Conservation (phyloP, 768 basidiomycete species). For the Agrocybe praecox region DNA sequence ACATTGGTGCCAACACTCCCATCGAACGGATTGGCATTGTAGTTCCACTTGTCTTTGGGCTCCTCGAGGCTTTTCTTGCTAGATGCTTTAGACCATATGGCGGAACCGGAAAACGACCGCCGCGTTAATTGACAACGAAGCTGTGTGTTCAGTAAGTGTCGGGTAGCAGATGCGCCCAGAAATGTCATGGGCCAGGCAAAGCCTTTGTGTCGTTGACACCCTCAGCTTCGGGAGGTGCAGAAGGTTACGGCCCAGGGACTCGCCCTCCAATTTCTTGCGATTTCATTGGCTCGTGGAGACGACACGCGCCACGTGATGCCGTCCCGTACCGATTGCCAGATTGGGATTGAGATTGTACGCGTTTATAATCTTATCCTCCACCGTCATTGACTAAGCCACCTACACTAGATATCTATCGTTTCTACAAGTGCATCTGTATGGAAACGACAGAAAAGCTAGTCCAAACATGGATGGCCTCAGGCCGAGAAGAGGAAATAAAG, state of each 20-base stretch:
- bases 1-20: constrained; percentile 46
- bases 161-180: constrained; percentile 31
- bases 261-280: neutral
- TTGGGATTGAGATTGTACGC: neutral
- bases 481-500: constrained; percentile 59
- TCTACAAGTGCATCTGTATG: neutral
- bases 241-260: neutral
- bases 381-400: neutral
- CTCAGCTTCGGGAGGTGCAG: neutral
- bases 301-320: neutral
- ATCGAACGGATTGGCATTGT: constrained; percentile 66
- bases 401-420: neutral
- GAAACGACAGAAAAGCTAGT: constrained; percentile 49
- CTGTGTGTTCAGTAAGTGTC: constrained; percentile 30
- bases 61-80: constrained; percentile 19
- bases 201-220: constrained; percentile 13
- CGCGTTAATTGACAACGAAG: constrained; percentile 15
- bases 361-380: neutral
- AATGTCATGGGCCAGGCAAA: constrained; percentile 37
- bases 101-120: constrained; percentile 22
- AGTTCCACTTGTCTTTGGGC: constrained; percentile 73
- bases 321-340: neutral
- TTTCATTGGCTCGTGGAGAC: neutral
- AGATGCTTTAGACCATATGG: constrained; percentile 11
- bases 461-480: constrained; percentile 73